A percentile compares a stretch with the other conserved stretches of the same genome.
Evolutionary conservation across 78 protist genomes (phyloP).

Genomic region (Dictyostelium intermedium): DNA sequence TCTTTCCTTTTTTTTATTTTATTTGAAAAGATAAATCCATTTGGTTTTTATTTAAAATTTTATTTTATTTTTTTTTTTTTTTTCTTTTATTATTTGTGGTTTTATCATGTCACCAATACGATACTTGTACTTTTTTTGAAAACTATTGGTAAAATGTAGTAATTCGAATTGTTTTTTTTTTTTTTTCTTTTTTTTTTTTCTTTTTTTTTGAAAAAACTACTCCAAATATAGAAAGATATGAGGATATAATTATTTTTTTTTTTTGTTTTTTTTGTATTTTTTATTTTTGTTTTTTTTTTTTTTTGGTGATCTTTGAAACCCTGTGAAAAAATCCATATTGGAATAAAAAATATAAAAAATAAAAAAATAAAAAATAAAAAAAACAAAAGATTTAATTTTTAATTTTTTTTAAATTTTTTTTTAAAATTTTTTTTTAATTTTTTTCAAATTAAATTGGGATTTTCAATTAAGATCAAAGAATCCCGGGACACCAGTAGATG

Average conservation of each 20-base stretch:
- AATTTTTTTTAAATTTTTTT: too few relatives aligned
- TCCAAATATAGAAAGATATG: background rate
- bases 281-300: background rate
- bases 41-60: too few relatives aligned
- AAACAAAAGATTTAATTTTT: background rate
- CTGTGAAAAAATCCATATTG: background rate
- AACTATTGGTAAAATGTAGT: too few relatives aligned
- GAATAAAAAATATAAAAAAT: background rate
- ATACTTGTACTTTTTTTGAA: too few relatives aligned
- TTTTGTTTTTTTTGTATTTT: background rate
- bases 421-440: background rate
- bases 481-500: background rate
- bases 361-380: background rate
- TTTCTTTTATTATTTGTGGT: too few relatives aligned
- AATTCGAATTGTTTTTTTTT: background rate
- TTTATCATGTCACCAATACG: too few relatives aligned
- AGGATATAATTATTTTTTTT: background rate
- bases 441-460: background rate
- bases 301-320: background rate
- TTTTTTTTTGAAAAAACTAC: background rate
- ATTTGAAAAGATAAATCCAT: too few relatives aligned
- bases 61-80: too few relatives aligned
- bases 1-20: too few relatives aligned
- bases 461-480: background rate
- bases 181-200: background rate